A percentile compares a stretch with the other conserved stretches of the same genome.
Conservation (phyloP, 164 flowering plant species). For the Paratinospora sagittata region DNA sequence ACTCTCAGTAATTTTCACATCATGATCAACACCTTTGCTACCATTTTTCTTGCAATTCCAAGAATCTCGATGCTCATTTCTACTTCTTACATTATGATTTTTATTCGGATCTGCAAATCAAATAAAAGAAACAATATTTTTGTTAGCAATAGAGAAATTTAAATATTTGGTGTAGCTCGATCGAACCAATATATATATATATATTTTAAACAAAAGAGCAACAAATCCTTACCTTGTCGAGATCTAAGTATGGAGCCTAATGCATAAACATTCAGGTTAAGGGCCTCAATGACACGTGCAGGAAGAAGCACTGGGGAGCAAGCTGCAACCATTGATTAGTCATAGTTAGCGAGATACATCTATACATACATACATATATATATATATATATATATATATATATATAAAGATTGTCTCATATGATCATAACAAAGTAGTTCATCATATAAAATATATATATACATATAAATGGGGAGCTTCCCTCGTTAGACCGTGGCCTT, state of each 20-base stretch:
- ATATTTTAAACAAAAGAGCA: no score
- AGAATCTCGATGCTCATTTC: constrained; percentile 8
- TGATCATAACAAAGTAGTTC: no score
- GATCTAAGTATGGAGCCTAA: constrained; percentile 41
- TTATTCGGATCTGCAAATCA: constrained; percentile 27
- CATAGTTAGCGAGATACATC: neutral
- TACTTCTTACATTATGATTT: constrained; percentile 12
- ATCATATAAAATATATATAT: no score
- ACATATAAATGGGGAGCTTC: no score
- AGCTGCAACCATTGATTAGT: constrained; percentile 33
- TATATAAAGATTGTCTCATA: no score
- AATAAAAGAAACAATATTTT: neutral
- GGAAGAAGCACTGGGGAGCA: constrained; percentile 74
- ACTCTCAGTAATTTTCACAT: neutral
- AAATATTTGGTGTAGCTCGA: no score
- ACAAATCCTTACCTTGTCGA: constrained; percentile 36
- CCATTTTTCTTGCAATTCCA: constrained; percentile 14
- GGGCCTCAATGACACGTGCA: constrained; percentile 67
- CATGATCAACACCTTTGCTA: constrained; percentile 8
- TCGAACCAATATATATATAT: no score
- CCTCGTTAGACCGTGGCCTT: no score
- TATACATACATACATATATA: neutral
- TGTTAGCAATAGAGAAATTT: neutral
- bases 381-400: no score
- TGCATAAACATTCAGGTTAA: constrained; percentile 73